Base-by-base conservation (phyloP, 2,329 filamentous ascomycete species). In the Trichoderma breve region DNA sequence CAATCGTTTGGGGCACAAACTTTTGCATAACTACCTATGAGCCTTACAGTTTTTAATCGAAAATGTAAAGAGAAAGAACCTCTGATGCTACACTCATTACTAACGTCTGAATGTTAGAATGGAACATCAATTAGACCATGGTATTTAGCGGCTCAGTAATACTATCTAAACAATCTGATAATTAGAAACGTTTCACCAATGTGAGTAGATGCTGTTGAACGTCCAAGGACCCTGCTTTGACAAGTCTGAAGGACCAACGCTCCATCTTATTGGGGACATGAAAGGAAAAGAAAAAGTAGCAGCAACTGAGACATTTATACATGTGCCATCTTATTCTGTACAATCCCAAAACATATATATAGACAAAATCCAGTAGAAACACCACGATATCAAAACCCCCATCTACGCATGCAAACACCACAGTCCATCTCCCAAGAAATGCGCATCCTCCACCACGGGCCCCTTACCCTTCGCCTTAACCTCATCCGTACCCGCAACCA, bases 391-490 rank as follows among this genome's bases (percentile, higher is more conserved):
- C 3, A 12, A 61, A 61, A 26, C n/a, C n/a, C 26, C 47, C 15
- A 43, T 14, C 15, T 88, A 85, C 24, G 85, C 81, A 28, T 76
- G 79, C 73, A 97, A 80, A 77, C 87, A 93, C 96, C 96, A 99
- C 76, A 99, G 84, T 21, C 95, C 96, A 85, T 99, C 96, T 0
- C 96, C 96, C 69, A 98, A 81, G 84, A 92, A 98, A 87, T 99
- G 96, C 36, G 93, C 93, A 73, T 94, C 92, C 84, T 98, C 95
- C 76, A 98, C 93, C 18, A 95, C 96, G 6, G 95, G 93, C 0
- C 96, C 96, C 85, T 98, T 98, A 75, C 94, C 94, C 84, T 95
- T 95, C 75, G 90, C 91, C 88, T 96, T 97, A 81, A 97, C 95
- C 82, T 98, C 94, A 82, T 91, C 91, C 0, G 96, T 98, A 3